These are phyloP conservation scores for Hypoxylon sp. DNA, from an alignment of 2,329 filamentous ascomycete species.

Conservation along the genomic window DNA sequence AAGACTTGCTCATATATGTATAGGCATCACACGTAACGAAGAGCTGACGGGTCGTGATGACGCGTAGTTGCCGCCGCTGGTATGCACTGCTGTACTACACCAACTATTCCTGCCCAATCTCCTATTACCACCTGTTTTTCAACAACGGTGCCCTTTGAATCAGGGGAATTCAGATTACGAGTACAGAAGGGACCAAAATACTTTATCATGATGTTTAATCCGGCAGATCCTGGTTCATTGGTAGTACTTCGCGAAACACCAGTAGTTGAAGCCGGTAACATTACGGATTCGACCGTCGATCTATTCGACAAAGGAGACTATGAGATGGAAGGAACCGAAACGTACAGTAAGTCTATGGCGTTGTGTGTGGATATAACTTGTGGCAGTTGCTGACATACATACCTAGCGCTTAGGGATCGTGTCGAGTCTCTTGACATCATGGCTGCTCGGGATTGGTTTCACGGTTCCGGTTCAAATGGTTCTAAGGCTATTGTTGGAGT, in stretches of 20 bases:
- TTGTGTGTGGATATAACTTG: neutral
- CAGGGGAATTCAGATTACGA: neutral
- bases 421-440: constrained; percentile 13
- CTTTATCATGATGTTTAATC: constrained; percentile 23
- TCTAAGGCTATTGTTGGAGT: constrained; percentile 28
- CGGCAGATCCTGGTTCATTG: neutral
- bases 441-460: constrained; percentile 27
- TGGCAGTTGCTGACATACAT: constrained; percentile 7
- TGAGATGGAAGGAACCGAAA: neutral
- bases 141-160: neutral
- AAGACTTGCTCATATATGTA: neutral
- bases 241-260: constrained; percentile 3
- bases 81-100: neutral
- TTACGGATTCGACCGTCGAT: too few species aligned
- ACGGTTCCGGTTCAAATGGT: constrained; percentile 16
- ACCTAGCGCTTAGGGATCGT: constrained; percentile 18
- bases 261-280: neutral
- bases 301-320: neutral
- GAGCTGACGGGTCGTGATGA: constrained; percentile 6
- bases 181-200: constrained; percentile 17
- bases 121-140: neutral
- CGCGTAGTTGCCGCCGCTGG: neutral
- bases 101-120: neutral
- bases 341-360: constrained; percentile 18
- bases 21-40: neutral